Conservation (phyloP, 768 basidiomycete species). For the Xanthoconium stramineum region DNA sequence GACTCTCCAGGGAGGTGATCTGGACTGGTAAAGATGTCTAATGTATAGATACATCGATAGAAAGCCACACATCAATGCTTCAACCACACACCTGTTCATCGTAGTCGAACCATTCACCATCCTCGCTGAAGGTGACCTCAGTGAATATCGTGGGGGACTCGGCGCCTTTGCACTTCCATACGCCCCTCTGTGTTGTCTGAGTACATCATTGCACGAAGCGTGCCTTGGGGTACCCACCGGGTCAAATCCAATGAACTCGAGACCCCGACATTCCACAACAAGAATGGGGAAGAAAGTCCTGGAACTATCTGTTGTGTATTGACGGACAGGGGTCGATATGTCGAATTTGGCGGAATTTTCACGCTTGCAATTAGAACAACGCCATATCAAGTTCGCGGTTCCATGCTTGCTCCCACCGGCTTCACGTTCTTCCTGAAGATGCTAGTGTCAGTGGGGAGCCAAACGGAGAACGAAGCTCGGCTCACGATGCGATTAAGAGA, state of each 20-base stretch:
- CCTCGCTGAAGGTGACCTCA: conserved; percentile 49
- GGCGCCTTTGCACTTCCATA: conserved; percentile 71
- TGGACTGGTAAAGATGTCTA: conserved; percentile 65
- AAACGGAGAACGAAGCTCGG: neutral
- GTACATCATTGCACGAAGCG: neutral
- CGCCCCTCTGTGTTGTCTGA: conserved; percentile 48
- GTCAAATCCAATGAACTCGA: conserved; percentile 80
- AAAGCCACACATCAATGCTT: neutral
- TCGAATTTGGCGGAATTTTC: conserved; percentile 84
- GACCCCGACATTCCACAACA: conserved; percentile 78
- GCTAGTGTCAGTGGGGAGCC: conserved; percentile 1
- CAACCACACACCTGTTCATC: conserved; percentile 71
- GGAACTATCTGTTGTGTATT: conserved; percentile 60
- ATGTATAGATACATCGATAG: conserved; percentile 2
- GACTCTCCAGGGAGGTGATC: conserved; percentile 62
- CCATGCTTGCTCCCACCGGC: conserved; percentile 64
- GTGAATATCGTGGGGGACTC: conserved; percentile 54
- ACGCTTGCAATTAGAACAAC: conserved; percentile 71
- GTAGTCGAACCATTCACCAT: conserved; percentile 78
- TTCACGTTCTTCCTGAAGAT: conserved; percentile 59
- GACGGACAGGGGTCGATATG: conserved; percentile 39
- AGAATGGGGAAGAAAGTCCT: conserved; percentile 63
- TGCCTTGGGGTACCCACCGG: conserved; percentile 46
- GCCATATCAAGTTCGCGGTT: conserved; percentile 81
- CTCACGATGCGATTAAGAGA: conserved; percentile 67